phyloP scores from a whole-genome alignment of 768 basidiomycete species.

The Pleurotus giganteus region DNA sequence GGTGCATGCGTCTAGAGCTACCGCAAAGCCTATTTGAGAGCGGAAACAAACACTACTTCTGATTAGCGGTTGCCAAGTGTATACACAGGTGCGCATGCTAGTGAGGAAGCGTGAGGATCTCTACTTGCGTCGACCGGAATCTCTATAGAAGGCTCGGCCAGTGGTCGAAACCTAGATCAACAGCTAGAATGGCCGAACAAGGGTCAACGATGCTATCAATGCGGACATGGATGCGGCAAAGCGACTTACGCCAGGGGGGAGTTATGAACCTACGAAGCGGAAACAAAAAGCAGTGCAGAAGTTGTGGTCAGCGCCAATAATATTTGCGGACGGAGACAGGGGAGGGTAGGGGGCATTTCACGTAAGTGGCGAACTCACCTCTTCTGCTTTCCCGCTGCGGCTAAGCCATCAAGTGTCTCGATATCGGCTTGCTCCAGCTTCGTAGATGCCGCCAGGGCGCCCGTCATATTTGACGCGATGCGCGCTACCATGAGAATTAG shows the following conservation, averaged over 20 bases:
- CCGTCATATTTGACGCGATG: constrained; percentile 58
- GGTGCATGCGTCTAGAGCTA: neutral
- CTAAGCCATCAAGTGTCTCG: constrained; percentile 53
- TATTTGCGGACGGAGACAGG: neutral
- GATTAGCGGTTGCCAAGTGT: neutral
- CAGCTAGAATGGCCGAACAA: constrained; percentile 34
- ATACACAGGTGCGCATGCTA: neutral
- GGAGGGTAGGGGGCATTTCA: neutral
- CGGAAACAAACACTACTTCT: constrained; percentile 8
- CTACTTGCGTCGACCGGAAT: constrained; percentile 6
- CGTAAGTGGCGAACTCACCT: constrained; percentile 30
- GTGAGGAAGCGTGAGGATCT: neutral
- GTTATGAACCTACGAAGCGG: constrained; percentile 46
- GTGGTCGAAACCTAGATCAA: constrained; percentile 71
- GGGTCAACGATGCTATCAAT: neutral
- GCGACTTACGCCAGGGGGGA: constrained; percentile 66
- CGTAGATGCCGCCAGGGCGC: constrained; percentile 43
- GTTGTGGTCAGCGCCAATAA: neutral
- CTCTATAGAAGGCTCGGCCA: constrained; percentile 37
- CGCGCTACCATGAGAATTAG: constrained; percentile 30
- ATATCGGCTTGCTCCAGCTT: constrained; percentile 53
- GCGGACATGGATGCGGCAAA: constrained; percentile 7
- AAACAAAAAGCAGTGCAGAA: constrained; percentile 6
- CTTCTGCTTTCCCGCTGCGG: constrained; percentile 65
- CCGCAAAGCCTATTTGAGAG: constrained; percentile 4